Evolutionary conservation across 805 yeast genomes (phyloP), one percentile per base, ranked within the genome.

Genomic region (Nakazawaea peltata): DNA sequence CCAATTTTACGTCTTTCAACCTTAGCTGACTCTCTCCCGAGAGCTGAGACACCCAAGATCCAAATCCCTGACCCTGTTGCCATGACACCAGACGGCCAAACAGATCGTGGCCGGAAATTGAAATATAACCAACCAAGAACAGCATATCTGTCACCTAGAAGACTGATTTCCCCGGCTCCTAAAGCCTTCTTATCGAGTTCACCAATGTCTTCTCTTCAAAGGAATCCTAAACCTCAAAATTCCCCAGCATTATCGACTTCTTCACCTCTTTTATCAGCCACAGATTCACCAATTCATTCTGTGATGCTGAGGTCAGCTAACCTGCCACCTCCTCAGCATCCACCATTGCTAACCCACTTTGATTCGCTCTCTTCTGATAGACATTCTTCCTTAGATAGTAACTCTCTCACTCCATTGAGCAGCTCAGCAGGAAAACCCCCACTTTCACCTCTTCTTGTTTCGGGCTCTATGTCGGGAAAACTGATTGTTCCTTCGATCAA

Each of bases 361-460:
- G 39, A 36, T 32, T 36, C 39, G 9, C 13, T 19, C 17, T 8
- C 13, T 5, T 36, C 35, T 2, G 39, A 36, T 4, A 26, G 39
- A 16, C 39, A 36, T 26, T 32, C 36, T 11, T 37, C 36, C 10
- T 24, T 24, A 5, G 40, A 37, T 21, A 26, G 32, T 21, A 22
- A 15, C 11, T 15, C 16, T 2, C 26, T 26, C 18, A 4, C 43
- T 41, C 50, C 15, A 38, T 47, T 7, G 49, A 56, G 1, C 40
- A 45, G 17, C 41, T 42, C 23, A 5, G 25, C 16, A 4, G 17
- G 16, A 4, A 77, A 75, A 39, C 77, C 81, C 3, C 95, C 94
- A 4, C 53, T 84, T 22, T 85, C 95, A 0, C 96, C 96, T 0
- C 58, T 87, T 15, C 56, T 87, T 29, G 73, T 84, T 1, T 79